Percentiles rank a stretch among this genome's conserved stretches.
Conservation (phyloP, 306 rosid species). For the Prunus fruticosa region DNA sequence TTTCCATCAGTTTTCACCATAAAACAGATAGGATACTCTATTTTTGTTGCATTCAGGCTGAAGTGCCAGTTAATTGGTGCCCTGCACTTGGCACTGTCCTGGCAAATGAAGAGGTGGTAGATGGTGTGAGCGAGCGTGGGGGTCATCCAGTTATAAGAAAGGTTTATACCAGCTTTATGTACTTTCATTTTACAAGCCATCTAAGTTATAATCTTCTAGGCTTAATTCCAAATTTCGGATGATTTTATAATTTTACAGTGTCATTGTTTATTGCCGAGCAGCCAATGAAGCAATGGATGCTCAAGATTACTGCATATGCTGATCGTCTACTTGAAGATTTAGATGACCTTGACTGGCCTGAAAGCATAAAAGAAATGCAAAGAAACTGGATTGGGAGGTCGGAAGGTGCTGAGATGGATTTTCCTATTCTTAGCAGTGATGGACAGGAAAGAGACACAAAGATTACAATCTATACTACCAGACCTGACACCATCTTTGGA, state of each 20-base stretch:
- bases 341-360: slow-evolving; percentile 95
- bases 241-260: slow-evolving; percentile 77
- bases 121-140: slow-evolving; percentile 95
- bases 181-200: slow-evolving; percentile 15
- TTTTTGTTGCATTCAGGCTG: slow-evolving; percentile 59
- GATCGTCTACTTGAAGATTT: slow-evolving; percentile 96
- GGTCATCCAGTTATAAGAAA: slow-evolving; percentile 94
- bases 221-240: slow-evolving; percentile 46
- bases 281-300: slow-evolving; percentile 99
- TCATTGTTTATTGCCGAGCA: slow-evolving; percentile 93
- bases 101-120: slow-evolving; percentile 98
- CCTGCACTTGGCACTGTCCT: slow-evolving; percentile 97
- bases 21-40: slow-evolving; percentile 18
- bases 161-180: slow-evolving; percentile 36
- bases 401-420: slow-evolving; percentile 94
- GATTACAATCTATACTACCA: slow-evolving; percentile 80
- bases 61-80: slow-evolving; percentile 99
- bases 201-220: slow-evolving; percentile 17
- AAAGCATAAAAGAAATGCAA: slow-evolving; percentile 96
- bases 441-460: slow-evolving; percentile 64
- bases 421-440: slow-evolving; percentile 60
- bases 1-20: slow-evolving; percentile 11
- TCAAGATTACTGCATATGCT: slow-evolving; percentile 97
- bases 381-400: slow-evolving; percentile 99
- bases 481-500: slow-evolving; percentile 97